phyloP scores from a whole-genome alignment of 2,329 filamentous ascomycete species.

The Phoma sp. region DNA sequence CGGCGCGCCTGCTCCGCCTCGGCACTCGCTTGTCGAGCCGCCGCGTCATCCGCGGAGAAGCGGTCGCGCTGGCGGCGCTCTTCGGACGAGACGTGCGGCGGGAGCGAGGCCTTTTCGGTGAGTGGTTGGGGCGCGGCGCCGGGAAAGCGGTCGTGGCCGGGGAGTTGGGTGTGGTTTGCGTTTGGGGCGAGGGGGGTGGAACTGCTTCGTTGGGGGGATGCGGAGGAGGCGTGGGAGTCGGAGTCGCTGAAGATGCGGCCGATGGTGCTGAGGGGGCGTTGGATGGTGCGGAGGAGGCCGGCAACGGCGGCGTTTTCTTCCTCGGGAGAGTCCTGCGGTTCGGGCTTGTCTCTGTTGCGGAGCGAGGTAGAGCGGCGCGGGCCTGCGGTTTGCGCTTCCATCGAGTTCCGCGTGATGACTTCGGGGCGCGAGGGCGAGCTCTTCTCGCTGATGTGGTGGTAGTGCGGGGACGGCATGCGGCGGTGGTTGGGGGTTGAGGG shows the following conservation, averaged over 20 bases:
- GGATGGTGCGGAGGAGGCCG: constrained; percentile 87
- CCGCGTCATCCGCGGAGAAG: constrained; percentile 82
- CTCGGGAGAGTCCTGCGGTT: constrained; percentile 57
- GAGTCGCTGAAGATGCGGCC: constrained; percentile 92
- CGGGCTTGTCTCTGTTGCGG: constrained; percentile 46
- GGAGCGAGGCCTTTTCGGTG: constrained; percentile 21
- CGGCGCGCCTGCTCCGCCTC: constrained; percentile 87
- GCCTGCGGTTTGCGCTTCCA: constrained; percentile 66
- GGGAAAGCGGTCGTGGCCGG: constrained; percentile 49
- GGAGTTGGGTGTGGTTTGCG: constrained; percentile 47
- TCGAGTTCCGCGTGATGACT: constrained; percentile 65
- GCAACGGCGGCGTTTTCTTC: constrained; percentile 80
- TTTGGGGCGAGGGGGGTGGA: constrained; percentile 58
- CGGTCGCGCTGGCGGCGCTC: constrained; percentile 28
- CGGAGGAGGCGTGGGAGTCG: constrained; percentile 34
- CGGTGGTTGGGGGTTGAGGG: constrained; percentile 39
- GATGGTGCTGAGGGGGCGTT: constrained; percentile 88
- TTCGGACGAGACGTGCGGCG: constrained; percentile 6
- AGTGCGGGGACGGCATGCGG: constrained; percentile 53
- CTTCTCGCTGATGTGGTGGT: constrained; percentile 56
- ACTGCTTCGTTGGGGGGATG: constrained; percentile 56
- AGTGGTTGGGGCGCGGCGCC: constrained; percentile 3
- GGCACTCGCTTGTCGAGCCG: constrained; percentile 87
- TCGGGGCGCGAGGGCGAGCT: constrained; percentile 62
- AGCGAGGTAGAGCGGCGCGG: constrained; percentile 64